Base-by-base conservation (phyloP, 2,329 filamentous ascomycete species). In the Curvularia verruculosa region DNA sequence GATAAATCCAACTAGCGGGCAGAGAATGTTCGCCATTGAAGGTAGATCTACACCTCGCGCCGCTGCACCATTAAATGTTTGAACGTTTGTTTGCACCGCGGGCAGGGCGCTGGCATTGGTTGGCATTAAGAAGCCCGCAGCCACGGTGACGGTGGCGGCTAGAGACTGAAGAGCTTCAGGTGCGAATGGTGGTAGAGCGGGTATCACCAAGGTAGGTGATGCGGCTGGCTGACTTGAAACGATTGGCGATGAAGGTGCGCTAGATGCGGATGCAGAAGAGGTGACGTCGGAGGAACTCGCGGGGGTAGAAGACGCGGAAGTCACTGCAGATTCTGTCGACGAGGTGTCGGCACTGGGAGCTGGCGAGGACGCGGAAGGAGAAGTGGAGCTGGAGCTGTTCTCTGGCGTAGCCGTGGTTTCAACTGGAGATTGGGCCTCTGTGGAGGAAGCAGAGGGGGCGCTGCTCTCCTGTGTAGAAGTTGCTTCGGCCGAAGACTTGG, bases 111-210 rank as follows among this genome's bases (percentile, higher is more conserved):
- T 56, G 2, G 37, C 47, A n/a, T 59, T 59, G 9, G 43, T 56
- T 12, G 56, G 52, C 1, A 48, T 34, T 1, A 59, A 13, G 13
- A 59, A 56, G 1, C 52, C 56, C 9, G 48, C 18, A 13, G 36
- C 15, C 47, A 54, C 53, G 21, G 28, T 59, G 15, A 60, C 37
- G 12, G 58, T 44, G 1, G 58, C 41, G 49, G 47, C 55, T 5
- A 49, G 47, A 13, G 47, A 31, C n/a, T 48, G 43, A 1, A 52
- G 26, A 23, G 45, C 24, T 2, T 45, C 46, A 5, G 41, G 18
- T 0, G 37, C 6, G 2, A 28, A 45, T 10, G 31, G 31, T 3
- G 47, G 26, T n/a, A 13, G 21, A 15, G 39, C 13, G 18, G 47
- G 26, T 31, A 18, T 15, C 6, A 31, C 5, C 3, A 43, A 8